phyloP scores from a whole-genome alignment of 768 basidiomycete species.

The Tephrocybe sp. region DNA sequence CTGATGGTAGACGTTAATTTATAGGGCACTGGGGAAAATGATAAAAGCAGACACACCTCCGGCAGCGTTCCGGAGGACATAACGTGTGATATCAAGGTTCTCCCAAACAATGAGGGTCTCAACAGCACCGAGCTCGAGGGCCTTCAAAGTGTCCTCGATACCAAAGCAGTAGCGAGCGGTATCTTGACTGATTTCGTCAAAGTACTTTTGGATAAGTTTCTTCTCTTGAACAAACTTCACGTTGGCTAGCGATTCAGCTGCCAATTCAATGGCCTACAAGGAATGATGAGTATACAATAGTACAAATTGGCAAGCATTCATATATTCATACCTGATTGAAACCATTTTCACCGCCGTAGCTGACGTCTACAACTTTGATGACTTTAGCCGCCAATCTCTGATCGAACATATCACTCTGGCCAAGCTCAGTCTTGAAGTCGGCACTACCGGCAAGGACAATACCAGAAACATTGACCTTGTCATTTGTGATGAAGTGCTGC shows the following conservation, averaged over 20 bases:
- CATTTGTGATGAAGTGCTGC: slow-evolving; percentile 95
- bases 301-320: too few relatives aligned
- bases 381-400: slow-evolving; percentile 82
- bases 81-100: slow-evolving; percentile 88
- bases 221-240: slow-evolving; percentile 99
- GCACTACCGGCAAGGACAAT: slow-evolving; percentile 95
- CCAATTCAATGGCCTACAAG: slow-evolving; percentile 90
- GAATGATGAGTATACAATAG: slow-evolving; percentile 6
- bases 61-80: slow-evolving; percentile 87
- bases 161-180: slow-evolving; percentile 97
- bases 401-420: slow-evolving; percentile 96
- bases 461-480: slow-evolving; percentile 97
- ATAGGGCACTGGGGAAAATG: not conserved
- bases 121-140: slow-evolving; percentile 92
- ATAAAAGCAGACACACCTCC: slow-evolving; percentile 51
- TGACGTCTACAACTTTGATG: slow-evolving; percentile 98
- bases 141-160: slow-evolving; percentile 94
- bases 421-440: slow-evolving; percentile 98
- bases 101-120: slow-evolving; percentile 99
- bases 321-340: slow-evolving; percentile 98
- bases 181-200: slow-evolving; percentile 98
- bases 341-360: slow-evolving; percentile 97
- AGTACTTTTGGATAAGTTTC: slow-evolving; percentile 95
- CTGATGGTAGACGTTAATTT: slow-evolving; percentile 32
- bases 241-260: slow-evolving; percentile 92